A percentile compares a stretch with the other conserved stretches of the same genome.
These are phyloP conservation scores for Lycium barbarum DNA, from an alignment of 257 asterid species.

Conservation along the genomic window DNA sequence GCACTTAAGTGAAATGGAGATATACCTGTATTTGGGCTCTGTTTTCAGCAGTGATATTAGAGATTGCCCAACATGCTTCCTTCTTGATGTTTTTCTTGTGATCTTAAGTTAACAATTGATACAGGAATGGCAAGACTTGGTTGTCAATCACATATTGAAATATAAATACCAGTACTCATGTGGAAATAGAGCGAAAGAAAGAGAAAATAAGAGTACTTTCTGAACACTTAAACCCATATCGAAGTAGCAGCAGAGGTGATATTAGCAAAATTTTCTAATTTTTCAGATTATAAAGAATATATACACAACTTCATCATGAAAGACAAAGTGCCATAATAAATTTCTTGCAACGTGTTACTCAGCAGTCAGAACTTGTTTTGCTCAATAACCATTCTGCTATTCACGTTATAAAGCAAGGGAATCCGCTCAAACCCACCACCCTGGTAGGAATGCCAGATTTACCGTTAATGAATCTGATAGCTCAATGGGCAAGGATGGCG, in stretches of 20 bases:
- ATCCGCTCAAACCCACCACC: too few relatives aligned
- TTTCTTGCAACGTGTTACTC: too few relatives aligned
- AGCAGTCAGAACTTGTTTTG: too few relatives aligned
- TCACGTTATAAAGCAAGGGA: too few relatives aligned
- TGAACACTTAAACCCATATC: neutral
- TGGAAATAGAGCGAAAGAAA: slow-evolving; percentile 6
- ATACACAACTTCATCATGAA: neutral
- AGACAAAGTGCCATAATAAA: neutral
- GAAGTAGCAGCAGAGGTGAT: slow-evolving; percentile 27
- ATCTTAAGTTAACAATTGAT: slow-evolving; percentile 53
- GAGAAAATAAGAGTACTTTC: neutral
- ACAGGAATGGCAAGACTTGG: slow-evolving; percentile 62
- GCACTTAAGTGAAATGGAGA: slow-evolving; percentile 22
- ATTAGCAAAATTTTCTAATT: neutral
- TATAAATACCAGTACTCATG: slow-evolving; percentile 26
- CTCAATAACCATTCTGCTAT: too few relatives aligned
- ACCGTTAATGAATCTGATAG: too few relatives aligned
- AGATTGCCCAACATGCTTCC: slow-evolving; percentile 66
- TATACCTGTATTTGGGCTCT: slow-evolving; percentile 59
- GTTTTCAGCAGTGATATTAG: slow-evolving; percentile 64
- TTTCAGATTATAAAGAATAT: neutral
- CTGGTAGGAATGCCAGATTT: too few relatives aligned
- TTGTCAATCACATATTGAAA: slow-evolving; percentile 71
- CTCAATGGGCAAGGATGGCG: too few relatives aligned
- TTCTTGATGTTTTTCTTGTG: slow-evolving; percentile 60